phyloP scores from a whole-genome alignment of 495 filamentous ascomycete species.

The Neurospora tetraspora region DNA sequence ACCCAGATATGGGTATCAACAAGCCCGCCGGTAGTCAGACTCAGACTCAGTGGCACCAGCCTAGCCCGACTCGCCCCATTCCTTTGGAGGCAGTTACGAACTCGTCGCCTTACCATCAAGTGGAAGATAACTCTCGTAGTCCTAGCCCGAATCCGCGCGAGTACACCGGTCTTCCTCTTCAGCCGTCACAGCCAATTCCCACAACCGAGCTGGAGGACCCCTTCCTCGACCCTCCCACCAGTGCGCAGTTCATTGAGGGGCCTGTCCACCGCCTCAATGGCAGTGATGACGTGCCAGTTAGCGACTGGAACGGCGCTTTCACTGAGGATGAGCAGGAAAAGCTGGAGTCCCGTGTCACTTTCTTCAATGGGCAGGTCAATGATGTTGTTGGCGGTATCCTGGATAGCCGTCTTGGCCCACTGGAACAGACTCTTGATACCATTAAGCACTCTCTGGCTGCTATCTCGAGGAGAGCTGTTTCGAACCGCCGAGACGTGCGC shows the following conservation, averaged over 20 bases:
- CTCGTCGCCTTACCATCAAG: slow-evolving; percentile 45
- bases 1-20: slow-evolving; percentile 63
- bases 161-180: slow-evolving; percentile 20
- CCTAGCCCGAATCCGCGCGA: slow-evolving; percentile 66
- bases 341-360: slow-evolving; percentile 57
- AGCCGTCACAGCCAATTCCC: slow-evolving; percentile 20
- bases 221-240: slow-evolving; percentile 32
- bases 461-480: slow-evolving; percentile 29
- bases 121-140: slow-evolving; percentile 55
- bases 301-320: slow-evolving; percentile 86
- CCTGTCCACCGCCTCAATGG: slow-evolving; percentile 58
- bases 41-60: slow-evolving; percentile 32
- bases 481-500: slow-evolving; percentile 37
- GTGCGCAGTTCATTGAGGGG: slow-evolving; percentile 36
- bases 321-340: slow-evolving; percentile 75
- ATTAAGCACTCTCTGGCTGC: slow-evolving; percentile 61
- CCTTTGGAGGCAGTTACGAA: slow-evolving; percentile 29
- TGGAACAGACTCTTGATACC: slow-evolving; percentile 63
- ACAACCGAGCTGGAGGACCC: slow-evolving; percentile 38
- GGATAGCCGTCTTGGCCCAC: slow-evolving; percentile 60
- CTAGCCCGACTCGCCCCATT: slow-evolving; percentile 27
- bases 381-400: slow-evolving; percentile 73
- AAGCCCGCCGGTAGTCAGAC: slow-evolving; percentile 39
- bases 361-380: slow-evolving; percentile 84
- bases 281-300: slow-evolving; percentile 54